Percentiles rank a stretch among this genome's conserved stretches.
phyloP scores from a whole-genome alignment of 345 rosid species.

The Hibiscus trionum region DNA sequence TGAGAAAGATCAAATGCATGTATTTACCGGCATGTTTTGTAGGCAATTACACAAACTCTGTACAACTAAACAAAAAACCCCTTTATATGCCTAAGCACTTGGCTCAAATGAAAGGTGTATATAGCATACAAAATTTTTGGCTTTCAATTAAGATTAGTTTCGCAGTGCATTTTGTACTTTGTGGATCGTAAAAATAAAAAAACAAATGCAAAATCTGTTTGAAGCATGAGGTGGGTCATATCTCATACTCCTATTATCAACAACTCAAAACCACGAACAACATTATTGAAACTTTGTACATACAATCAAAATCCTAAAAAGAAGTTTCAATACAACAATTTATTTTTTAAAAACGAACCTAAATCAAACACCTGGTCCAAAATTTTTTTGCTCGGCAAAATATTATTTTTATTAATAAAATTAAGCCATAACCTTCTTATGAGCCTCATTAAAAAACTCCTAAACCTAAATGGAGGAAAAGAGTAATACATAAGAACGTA shows the following conservation, averaged over 20 bases:
- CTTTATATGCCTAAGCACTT: background rate
- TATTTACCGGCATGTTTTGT: background rate
- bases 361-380: background rate
- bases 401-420: no score
- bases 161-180: background rate
- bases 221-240: background rate
- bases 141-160: background rate
- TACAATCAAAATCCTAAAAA: no score
- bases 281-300: no score
- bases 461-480: no score
- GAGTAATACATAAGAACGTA: no score
- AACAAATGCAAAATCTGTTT: background rate
- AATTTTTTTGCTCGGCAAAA: no score
- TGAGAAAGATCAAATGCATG: constrained; percentile 19
- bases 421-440: no score
- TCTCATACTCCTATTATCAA: no score
- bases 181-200: background rate
- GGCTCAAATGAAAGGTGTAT: background rate
- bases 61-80: background rate
- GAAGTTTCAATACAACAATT: background rate
- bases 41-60: background rate
- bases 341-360: background rate
- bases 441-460: no score
- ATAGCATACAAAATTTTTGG: background rate
- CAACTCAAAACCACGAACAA: no score